Evolutionary conservation across 1,284 basidiomycete genomes (phyloP).

Genomic region (Moesziomyces sp.): DNA sequence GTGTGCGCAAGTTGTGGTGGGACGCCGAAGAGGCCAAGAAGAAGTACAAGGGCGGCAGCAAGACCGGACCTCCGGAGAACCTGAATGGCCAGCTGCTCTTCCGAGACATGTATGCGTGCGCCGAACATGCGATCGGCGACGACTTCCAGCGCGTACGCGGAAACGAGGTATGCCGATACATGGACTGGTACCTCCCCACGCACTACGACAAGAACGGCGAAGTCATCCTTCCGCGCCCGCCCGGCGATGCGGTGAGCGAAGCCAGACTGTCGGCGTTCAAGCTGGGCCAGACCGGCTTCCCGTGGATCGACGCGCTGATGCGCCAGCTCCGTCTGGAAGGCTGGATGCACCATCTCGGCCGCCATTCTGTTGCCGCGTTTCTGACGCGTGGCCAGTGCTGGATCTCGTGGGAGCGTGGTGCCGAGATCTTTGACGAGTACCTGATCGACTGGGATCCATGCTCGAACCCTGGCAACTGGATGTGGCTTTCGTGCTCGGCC

Average conservation of each 20-base stretch:
- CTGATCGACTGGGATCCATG: constrained; percentile 70
- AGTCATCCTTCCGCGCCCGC: constrained; percentile 68
- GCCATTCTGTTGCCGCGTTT: constrained; percentile 73
- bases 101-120: constrained; percentile 70
- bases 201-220: constrained; percentile 68
- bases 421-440: constrained; percentile 71
- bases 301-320: constrained; percentile 72
- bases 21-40: constrained; percentile 51
- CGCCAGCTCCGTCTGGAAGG: constrained; percentile 70
- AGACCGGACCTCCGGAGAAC: constrained; percentile 48
- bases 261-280: constrained; percentile 69
- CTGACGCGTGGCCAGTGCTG: constrained; percentile 73
- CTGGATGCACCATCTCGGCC: constrained; percentile 69
- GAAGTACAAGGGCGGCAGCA: constrained; percentile 53
- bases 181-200: constrained; percentile 70
- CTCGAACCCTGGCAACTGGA: constrained; percentile 70
- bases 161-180: constrained; percentile 69
- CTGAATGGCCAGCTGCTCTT: constrained; percentile 69
- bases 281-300: constrained; percentile 71
- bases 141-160: constrained; percentile 69
- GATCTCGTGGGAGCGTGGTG: constrained; percentile 73
- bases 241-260: constrained; percentile 69
- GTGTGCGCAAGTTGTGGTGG: constrained; percentile 63
- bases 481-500: constrained; percentile 71
- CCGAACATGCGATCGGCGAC: constrained; percentile 68